These are phyloP conservation scores for Xylariaceae sp. DNA, from an alignment of 2,329 filamentous ascomycete species.

Conservation along the genomic window DNA sequence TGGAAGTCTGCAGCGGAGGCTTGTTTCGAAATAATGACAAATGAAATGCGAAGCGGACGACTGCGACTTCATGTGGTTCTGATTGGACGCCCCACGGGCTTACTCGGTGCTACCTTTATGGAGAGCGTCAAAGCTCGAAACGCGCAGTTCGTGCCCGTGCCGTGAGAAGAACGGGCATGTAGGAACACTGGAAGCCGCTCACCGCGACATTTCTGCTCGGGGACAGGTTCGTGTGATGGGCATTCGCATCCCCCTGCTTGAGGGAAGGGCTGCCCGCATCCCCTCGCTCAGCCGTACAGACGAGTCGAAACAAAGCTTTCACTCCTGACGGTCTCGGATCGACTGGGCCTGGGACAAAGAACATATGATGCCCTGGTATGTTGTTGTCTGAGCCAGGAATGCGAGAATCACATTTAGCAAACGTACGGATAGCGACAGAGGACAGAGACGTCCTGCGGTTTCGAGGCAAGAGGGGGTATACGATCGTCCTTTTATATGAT, in stretches of 20 bases:
- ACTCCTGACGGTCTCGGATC: background rate
- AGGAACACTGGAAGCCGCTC: background rate
- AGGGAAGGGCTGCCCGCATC: background rate
- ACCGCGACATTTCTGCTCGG: background rate
- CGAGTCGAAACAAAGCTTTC: background rate
- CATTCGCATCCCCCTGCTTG: background rate
- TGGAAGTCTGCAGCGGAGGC: constrained; percentile 9
- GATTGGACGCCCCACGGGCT: background rate
- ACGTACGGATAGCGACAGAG: constrained; percentile 9
- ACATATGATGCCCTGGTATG: background rate
- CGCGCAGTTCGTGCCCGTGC: background rate
- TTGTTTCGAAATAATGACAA: constrained; percentile 7
- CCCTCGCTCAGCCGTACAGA: background rate
- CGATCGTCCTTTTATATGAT: constrained; percentile 13
- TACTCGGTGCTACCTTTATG: background rate
- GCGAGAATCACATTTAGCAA: background rate
- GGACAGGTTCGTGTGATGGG: background rate
- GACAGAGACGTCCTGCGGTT: background rate
- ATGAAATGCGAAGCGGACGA: background rate
- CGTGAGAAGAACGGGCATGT: background rate
- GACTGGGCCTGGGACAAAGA: constrained; percentile 1
- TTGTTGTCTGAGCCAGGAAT: constrained; percentile 7
- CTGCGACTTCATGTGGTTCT: constrained; percentile 3
- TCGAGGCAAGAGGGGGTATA: constrained; percentile 7
- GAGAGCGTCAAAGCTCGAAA: background rate